phyloP scores from a whole-genome alignment of 23 red algal species.

The Gracilaria domingensis region DNA sequence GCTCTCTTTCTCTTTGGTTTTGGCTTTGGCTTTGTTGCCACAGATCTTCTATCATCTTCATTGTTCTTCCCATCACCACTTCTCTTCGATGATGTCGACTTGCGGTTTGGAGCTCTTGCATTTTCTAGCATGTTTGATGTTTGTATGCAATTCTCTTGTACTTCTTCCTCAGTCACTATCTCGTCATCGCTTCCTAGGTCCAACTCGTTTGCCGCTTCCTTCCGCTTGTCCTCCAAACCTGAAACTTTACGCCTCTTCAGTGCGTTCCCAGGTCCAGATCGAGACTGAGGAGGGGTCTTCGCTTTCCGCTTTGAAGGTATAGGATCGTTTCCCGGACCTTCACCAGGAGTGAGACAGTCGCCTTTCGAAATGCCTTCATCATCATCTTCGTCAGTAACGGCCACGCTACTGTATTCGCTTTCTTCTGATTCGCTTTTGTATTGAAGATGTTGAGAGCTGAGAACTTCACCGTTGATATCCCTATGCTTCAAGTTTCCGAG shows the following conservation, averaged over 20 bases:
- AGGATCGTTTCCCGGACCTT: not conserved
- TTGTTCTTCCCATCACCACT: slow-evolving; percentile 1
- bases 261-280: not conserved
- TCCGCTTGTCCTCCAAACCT: not conserved
- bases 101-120: not conserved
- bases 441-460: slow-evolving; percentile 61
- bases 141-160: not conserved
- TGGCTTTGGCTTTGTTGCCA: not conserved
- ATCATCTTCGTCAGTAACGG: slow-evolving; percentile 24
- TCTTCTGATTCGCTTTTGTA: slow-evolving; percentile 62
- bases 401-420: slow-evolving; percentile 62
- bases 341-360: not conserved
- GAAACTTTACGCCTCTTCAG: slow-evolving; percentile 6
- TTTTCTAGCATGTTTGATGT: not conserved
- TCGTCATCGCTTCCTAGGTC: slow-evolving; percentile 21
- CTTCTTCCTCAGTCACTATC: not conserved
- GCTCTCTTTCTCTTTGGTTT: not conserved
- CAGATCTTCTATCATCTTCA: not conserved
- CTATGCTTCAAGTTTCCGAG: slow-evolving; percentile 63
- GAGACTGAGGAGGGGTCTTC: slow-evolving; percentile 1
- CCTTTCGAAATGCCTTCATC: slow-evolving; percentile 14
- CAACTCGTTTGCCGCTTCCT: slow-evolving; percentile 4
- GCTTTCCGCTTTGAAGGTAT: not conserved
- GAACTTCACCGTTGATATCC: slow-evolving; percentile 69
- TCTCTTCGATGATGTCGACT: slow-evolving; percentile 17